Percentiles rank a stretch among this genome's conserved stretches.
These are phyloP conservation scores for Colletotrichum viniferum DNA, from an alignment of 2,329 filamentous ascomycete genomes.

Conservation along the genomic window DNA sequence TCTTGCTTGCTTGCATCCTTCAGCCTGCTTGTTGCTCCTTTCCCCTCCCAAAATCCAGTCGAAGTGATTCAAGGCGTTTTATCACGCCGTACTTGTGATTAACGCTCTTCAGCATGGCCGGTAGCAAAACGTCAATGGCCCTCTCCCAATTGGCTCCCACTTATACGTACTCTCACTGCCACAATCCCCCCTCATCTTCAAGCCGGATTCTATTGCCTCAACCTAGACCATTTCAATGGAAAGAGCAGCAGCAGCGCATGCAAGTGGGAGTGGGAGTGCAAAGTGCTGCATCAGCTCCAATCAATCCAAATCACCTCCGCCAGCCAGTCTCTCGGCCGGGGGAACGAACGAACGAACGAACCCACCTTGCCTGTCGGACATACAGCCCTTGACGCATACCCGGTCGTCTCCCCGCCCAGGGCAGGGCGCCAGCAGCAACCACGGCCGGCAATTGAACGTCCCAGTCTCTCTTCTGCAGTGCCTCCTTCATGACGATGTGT, in stretches of 20 bases:
- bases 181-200: not conserved
- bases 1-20: not conserved
- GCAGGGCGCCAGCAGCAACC: not conserved
- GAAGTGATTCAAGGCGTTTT: not conserved
- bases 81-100: not conserved
- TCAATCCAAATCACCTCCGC: not conserved
- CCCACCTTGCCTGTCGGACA: not conserved
- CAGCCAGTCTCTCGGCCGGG: not conserved
- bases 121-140: not conserved
- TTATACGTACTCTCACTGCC: conserved; percentile 7
- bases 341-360: not conserved
- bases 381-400: not conserved
- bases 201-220: not conserved
- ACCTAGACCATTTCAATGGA: not conserved
- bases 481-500: not conserved
- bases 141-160: not conserved
- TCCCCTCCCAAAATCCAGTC: not conserved
- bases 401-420: not conserved
- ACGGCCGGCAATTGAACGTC: not conserved
- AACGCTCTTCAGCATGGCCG: not conserved
- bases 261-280: not conserved
- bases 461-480: not conserved
- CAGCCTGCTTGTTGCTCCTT: not conserved
- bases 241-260: not conserved
- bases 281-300: not conserved